Conservation (phyloP, 2,329 filamentous ascomycete genomes). For the Colletotrichum cereale region DNA sequence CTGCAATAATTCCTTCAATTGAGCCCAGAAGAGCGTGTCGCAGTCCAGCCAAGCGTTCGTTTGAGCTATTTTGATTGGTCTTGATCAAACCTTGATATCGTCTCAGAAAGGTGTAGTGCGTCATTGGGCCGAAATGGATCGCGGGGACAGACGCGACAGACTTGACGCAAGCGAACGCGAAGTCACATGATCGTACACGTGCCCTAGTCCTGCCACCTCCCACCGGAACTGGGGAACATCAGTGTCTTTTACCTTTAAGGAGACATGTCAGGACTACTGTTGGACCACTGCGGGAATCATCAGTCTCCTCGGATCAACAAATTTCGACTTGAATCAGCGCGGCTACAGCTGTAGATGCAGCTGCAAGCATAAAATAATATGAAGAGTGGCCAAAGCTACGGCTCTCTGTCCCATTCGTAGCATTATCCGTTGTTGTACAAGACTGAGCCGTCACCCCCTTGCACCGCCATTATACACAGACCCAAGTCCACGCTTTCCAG, state of each 20-base stretch:
- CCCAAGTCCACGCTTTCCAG: too few relatives aligned
- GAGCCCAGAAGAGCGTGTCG: not conserved
- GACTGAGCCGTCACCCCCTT: too few relatives aligned
- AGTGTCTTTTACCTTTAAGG: not conserved
- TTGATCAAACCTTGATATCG: not conserved
- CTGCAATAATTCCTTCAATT: not conserved
- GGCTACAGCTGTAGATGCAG: not conserved
- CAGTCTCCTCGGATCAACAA: not conserved
- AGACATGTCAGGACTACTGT: not conserved
- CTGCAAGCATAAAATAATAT: not conserved
- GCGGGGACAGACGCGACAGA: slow-evolving; percentile 30
- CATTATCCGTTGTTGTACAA: too few relatives aligned
- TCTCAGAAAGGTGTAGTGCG: slow-evolving; percentile 3
- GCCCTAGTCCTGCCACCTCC: not conserved
- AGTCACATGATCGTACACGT: slow-evolving; percentile 22
- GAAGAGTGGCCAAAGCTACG: too few relatives aligned
- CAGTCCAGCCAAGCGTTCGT: not conserved
- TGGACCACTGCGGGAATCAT: not conserved
- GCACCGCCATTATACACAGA: too few relatives aligned
- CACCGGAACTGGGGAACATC: not conserved
- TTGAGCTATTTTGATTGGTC: not conserved
- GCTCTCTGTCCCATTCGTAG: too few relatives aligned
- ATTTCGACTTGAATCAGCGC: not conserved
- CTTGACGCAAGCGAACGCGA: slow-evolving; percentile 23
- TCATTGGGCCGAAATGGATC: slow-evolving; percentile 10